phyloP scores from a whole-genome alignment of 176 grass and related monocot genomes.

The Musa beccarii region DNA sequence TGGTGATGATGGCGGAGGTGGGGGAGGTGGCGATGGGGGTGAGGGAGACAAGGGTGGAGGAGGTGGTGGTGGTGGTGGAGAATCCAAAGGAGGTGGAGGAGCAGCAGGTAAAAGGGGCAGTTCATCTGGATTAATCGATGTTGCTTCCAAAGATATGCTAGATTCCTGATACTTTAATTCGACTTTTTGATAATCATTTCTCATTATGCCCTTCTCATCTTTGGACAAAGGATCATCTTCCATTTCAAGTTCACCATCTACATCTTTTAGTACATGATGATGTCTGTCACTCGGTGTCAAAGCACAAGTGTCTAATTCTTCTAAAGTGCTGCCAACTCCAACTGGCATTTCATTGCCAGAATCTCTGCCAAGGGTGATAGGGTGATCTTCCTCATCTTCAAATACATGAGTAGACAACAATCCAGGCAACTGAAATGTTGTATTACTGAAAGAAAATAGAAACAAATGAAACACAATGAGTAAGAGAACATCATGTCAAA shows the following conservation, averaged over 20 bases:
- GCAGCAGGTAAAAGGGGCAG: constrained; percentile 48
- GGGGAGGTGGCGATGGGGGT: constrained; percentile 47
- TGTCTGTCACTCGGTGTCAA: constrained; percentile 28
- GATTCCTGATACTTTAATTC: constrained; percentile 11
- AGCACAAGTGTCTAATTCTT: constrained; percentile 30
- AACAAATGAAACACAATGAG: neutral
- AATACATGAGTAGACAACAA: constrained; percentile 62
- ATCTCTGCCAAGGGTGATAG: constrained; percentile 24
- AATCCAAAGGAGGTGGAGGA: constrained; percentile 62
- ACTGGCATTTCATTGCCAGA: constrained; percentile 30
- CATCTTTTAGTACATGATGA: constrained; percentile 26
- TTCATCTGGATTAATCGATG: constrained; percentile 38
- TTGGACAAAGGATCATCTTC: constrained; percentile 39
- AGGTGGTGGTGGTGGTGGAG: constrained; percentile 51
- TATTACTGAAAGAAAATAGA: constrained; percentile 55
- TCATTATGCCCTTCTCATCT: constrained; percentile 30
- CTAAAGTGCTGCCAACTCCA: constrained; percentile 27
- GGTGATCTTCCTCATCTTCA: constrained; percentile 57
- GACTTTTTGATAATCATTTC: constrained; percentile 14
- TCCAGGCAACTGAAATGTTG: constrained; percentile 55
- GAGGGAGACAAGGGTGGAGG: constrained; percentile 62
- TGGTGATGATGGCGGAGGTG: constrained; percentile 28
- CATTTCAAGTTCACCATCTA: constrained; percentile 38
- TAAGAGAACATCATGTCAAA: neutral
- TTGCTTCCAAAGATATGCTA: constrained; percentile 14